Evolutionary conservation across 192 early-diverging fungal genomes (phyloP), one percentile per base, ranked within the genome.

Genomic region (Backusella westeae): DNA sequence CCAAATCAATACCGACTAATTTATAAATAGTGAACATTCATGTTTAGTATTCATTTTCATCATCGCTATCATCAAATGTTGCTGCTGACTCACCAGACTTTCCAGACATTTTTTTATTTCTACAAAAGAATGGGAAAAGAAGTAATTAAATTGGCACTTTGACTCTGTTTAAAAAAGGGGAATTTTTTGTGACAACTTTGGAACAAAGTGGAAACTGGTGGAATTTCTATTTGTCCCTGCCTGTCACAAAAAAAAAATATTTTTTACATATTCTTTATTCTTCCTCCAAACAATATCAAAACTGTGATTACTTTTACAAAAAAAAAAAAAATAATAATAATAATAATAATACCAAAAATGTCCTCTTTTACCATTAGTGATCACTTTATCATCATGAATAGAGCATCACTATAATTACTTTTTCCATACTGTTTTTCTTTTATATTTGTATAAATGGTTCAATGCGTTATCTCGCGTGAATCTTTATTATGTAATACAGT

Each of bases 1-100:
- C 97, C 81, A 98, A 89, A 92, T 98, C 96, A 83, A 97, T 96
- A 84, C 95, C 67, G 39, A 68, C 36, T 38, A 68, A 17, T n/a
- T 68, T 6, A n/a, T 15, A 34, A 53, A 0, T 6, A 53, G 17
- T 53, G 4, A 2, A 32, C 0, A 32, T 32, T 32, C 32, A 32
- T 32, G 21, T 53, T 53, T 53, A 53, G 49, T 23, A n/a, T 53
- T 32, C 32, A 32, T 32, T 32, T 32, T 32, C 32, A 32, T 32
- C 32, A 32, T 32, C 32, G 32, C 32, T 32, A 32, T 53, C 17
- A 53, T 44, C 42, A 44, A 44, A 44, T 14, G 42, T 14, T 44
- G 0, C 1, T 44, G n/a, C n/a, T 12, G n/a, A n/a, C 49, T 53
- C 21, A 53, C 49, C 49, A 53, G 49, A 53, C 49, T 53, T 53